These are phyloP conservation scores for Beauveria scarabaeidicola DNA, from an alignment of 2,329 filamentous ascomycete species.

Conservation along the genomic window DNA sequence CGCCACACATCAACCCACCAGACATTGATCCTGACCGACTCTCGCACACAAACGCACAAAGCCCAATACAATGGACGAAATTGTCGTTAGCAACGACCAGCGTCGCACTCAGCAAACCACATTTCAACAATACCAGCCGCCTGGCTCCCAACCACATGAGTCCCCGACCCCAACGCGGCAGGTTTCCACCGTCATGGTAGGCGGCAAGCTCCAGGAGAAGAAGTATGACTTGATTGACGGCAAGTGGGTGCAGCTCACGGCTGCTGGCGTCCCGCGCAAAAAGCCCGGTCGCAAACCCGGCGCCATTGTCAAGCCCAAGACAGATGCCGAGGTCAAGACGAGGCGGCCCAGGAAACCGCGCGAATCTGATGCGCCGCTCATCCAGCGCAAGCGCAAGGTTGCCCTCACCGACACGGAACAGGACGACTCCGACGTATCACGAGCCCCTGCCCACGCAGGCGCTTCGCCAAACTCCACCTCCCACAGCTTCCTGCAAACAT, in stretches of 20 bases:
- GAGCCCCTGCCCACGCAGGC: constrained; percentile 12
- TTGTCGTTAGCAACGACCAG: constrained; percentile 36
- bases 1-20: constrained; percentile 11
- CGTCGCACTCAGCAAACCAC: constrained; percentile 21
- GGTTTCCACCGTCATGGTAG: background rate
- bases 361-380: constrained; percentile 49
- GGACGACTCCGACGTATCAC: constrained; percentile 16
- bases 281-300: constrained; percentile 60
- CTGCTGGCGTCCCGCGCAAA: constrained; percentile 50
- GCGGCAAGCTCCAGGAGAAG: constrained; percentile 16
- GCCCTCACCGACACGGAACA: constrained; percentile 30
- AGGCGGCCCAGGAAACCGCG: constrained; percentile 48
- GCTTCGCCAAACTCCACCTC: constrained; percentile 14
- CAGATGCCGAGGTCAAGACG: constrained; percentile 34
- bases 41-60: constrained; percentile 19
- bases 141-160: constrained; percentile 22
- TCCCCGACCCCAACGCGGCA: constrained; percentile 17
- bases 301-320: constrained; percentile 39
- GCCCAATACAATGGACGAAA: constrained; percentile 37
- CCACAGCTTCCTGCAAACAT: constrained; percentile 20
- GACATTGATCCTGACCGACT: constrained; percentile 9
- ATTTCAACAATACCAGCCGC: constrained; percentile 20
- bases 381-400: constrained; percentile 47
- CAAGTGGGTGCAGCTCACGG: constrained; percentile 42
- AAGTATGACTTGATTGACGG: constrained; percentile 29